phyloP scores from a whole-genome alignment of 1,139 yeast species.

The Diutina pseudorugosa region DNA sequence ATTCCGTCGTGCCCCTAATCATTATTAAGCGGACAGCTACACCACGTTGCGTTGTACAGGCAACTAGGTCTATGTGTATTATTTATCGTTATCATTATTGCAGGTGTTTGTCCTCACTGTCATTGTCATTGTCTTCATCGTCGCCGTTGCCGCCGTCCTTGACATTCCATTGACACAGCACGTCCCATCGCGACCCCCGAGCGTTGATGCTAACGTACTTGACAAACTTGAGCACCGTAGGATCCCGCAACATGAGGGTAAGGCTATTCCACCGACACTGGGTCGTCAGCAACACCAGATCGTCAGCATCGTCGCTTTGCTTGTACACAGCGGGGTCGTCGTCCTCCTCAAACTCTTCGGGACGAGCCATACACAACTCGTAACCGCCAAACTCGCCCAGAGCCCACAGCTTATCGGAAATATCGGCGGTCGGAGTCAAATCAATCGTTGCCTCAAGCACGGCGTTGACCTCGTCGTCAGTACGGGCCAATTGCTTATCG shows the following conservation, averaged over 20 bases:
- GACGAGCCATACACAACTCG: constrained; percentile 72
- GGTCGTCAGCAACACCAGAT: constrained; percentile 67
- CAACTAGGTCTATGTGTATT: not conserved
- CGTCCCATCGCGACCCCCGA: constrained; percentile 88
- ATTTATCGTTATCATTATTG: not conserved
- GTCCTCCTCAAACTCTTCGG: constrained; percentile 29
- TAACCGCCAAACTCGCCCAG: constrained; percentile 89
- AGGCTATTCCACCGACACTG: constrained; percentile 81
- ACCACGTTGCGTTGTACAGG: not conserved
- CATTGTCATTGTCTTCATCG: constrained; percentile 6
- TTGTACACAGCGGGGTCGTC: constrained; percentile 48
- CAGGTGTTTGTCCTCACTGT: not conserved
- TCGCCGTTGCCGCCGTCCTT: constrained; percentile 11
- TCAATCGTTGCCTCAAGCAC: constrained; percentile 59
- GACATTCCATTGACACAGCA: constrained; percentile 71
- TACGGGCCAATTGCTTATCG: constrained; percentile 32
- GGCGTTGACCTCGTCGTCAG: constrained; percentile 32
- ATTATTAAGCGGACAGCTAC: not conserved
- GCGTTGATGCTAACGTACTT: constrained; percentile 87
- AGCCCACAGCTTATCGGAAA: constrained; percentile 53
- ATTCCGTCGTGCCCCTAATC: not conserved
- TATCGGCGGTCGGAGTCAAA: constrained; percentile 54
- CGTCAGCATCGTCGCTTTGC: constrained; percentile 50
- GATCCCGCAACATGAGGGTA: constrained; percentile 70
- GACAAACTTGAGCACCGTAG: constrained; percentile 74